Percentiles rank a stretch among this genome's conserved stretches.
Conservation (phyloP, 1,284 basidiomycete species). For the Moesziomyces sp. region DNA sequence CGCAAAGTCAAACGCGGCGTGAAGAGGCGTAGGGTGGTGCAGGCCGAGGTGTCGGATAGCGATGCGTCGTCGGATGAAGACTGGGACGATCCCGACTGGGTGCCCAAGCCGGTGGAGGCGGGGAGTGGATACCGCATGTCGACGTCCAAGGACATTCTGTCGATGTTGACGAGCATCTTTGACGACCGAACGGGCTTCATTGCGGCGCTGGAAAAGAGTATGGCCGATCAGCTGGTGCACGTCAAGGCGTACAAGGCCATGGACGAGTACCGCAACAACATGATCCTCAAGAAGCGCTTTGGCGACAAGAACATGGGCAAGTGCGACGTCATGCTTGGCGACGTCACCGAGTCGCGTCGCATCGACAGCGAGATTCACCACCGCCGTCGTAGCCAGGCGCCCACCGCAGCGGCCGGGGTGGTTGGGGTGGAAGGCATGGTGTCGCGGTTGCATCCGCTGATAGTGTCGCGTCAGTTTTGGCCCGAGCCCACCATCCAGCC, state of each 20-base stretch:
- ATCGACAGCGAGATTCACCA: conserved; percentile 52
- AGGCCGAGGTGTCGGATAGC: conserved; percentile 29
- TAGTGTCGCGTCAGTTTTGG: conserved; percentile 65
- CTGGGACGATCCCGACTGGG: conserved; percentile 51
- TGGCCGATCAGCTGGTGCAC: conserved; percentile 61
- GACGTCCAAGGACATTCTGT: conserved; percentile 61
- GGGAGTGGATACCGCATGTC: conserved; percentile 58
- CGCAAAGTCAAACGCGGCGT: neutral
- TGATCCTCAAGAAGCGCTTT: conserved; percentile 64
- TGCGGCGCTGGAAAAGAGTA: conserved; percentile 60
- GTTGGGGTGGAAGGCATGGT: conserved; percentile 36
- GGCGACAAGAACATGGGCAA: conserved; percentile 60
- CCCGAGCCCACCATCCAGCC: conserved; percentile 44
- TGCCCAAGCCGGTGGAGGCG: conserved; percentile 55
- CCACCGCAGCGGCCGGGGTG: conserved; percentile 4
- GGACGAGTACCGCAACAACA: conserved; percentile 62
- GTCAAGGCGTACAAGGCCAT: conserved; percentile 56
- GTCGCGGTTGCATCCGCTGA: conserved; percentile 53
- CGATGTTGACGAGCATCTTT: conserved; percentile 65
- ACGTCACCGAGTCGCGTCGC: conserved; percentile 52
- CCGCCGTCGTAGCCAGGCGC: neutral
- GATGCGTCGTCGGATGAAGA: conserved; percentile 46
- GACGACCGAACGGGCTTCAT: conserved; percentile 63
- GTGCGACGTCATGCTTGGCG: conserved; percentile 67
- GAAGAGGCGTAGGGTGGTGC: conserved; percentile 3